A percentile compares a stretch with the other conserved stretches of the same genome.
phyloP scores from a whole-genome alignment of 352 stramenopile species.

The Globisporangium rhizosaccharum region DNA sequence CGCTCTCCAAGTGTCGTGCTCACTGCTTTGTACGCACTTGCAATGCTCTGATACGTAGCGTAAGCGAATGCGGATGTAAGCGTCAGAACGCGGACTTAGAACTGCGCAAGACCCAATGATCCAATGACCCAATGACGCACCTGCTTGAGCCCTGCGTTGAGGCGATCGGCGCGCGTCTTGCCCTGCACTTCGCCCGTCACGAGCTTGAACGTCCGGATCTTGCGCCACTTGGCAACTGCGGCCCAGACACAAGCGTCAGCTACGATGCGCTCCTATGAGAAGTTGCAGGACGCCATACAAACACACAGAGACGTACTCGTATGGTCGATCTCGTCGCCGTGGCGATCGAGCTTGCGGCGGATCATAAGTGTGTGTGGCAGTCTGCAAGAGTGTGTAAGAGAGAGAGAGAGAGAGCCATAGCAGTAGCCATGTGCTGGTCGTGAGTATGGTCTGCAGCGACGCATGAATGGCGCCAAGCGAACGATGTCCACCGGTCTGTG shows the following conservation, averaged over 20 bases:
- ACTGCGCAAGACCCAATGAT: not conserved
- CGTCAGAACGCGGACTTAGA: not conserved
- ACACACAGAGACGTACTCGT: slow-evolving; percentile 18
- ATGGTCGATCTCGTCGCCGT: slow-evolving; percentile 37
- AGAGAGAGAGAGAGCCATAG: not conserved
- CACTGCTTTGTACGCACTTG: slow-evolving; percentile 8
- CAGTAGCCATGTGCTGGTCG: not conserved
- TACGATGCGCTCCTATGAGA: not conserved
- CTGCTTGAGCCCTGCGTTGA: slow-evolving; percentile 53
- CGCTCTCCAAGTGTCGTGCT: slow-evolving; percentile 2
- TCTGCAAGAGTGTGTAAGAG: slow-evolving; percentile 16
- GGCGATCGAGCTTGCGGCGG: slow-evolving; percentile 54
- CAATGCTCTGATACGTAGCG: slow-evolving; percentile 6
- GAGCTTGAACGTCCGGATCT: slow-evolving; percentile 66
- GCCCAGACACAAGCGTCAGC: not conserved
- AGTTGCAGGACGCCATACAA: no score
- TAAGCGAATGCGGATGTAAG: not conserved
- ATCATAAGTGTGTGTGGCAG: slow-evolving; percentile 66
- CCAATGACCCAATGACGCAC: slow-evolving; percentile 14
- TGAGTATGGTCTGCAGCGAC: not conserved
- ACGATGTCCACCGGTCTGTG: not conserved
- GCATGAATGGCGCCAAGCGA: not conserved
- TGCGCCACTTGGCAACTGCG: slow-evolving; percentile 63
- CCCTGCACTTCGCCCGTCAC: slow-evolving; percentile 55
- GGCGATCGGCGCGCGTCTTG: slow-evolving; percentile 41